Conservation (phyloP, 805 yeast species). For the Candida pseudoglaebosa region DNA sequence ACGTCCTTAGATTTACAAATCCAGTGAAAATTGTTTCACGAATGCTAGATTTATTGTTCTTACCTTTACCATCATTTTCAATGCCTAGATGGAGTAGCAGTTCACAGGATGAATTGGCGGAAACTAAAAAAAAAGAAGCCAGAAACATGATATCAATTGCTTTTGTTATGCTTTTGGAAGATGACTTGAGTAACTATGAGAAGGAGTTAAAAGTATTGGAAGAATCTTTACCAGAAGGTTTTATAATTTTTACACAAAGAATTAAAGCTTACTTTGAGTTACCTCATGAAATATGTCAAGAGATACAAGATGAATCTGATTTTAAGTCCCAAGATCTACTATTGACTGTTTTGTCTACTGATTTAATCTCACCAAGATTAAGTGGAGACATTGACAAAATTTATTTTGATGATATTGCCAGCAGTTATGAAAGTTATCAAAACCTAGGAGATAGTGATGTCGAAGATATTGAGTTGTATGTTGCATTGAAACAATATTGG, state of each 20-base stretch:
- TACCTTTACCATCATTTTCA: constrained; percentile 30
- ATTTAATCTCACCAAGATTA: constrained; percentile 18
- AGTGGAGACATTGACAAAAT: constrained; percentile 4
- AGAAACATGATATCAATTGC: constrained; percentile 60
- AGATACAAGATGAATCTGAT: constrained; percentile 23
- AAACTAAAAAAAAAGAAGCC: constrained; percentile 14
- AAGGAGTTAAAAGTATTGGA: constrained; percentile 48
- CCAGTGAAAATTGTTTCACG: constrained; percentile 82
- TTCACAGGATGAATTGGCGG: constrained; percentile 6
- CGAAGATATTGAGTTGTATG: constrained; percentile 35
- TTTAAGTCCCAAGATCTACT: constrained; percentile 20
- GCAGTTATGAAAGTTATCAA: constrained; percentile 19
- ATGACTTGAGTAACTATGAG: constrained; percentile 65
- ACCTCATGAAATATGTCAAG: constrained; percentile 11
- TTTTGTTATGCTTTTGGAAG: constrained; percentile 68
- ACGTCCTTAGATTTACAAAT: constrained; percentile 76
- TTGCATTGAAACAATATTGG: constrained; percentile 57
- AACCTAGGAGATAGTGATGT: constrained; percentile 9
- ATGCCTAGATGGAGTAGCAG: constrained; percentile 16
- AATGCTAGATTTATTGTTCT: constrained; percentile 75
- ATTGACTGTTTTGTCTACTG: constrained; percentile 20
- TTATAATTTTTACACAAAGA: constrained; percentile 20
- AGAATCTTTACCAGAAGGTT: constrained; percentile 27
- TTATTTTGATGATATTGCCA: constrained; percentile 10
- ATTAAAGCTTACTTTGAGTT: constrained; percentile 22